Evolutionary conservation across 352 stramenopile species (phyloP).

Genomic region (Lagenidium sp.): DNA sequence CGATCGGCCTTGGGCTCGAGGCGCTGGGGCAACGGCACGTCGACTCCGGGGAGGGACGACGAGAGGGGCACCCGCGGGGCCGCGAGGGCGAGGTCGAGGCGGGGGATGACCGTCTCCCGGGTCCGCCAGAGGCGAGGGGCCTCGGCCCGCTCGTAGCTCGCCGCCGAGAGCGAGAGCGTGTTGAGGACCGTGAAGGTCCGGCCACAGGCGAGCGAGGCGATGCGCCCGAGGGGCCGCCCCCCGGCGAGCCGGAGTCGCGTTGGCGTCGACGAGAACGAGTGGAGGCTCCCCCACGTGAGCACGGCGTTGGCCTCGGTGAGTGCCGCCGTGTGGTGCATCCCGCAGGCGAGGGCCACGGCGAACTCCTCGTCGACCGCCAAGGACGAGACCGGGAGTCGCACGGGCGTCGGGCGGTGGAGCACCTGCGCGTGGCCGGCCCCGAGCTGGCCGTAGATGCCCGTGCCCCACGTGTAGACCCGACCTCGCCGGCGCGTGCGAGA

Average conservation of each 20-base stretch:
- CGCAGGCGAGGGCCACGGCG: conserved; percentile 35
- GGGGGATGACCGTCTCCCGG: conserved; percentile 31
- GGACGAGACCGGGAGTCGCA: conserved; percentile 22
- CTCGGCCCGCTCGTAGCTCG: conserved; percentile 51
- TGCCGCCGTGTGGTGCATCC: conserved; percentile 53
- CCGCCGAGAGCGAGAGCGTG: conserved; percentile 31
- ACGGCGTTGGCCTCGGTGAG: conserved; percentile 42
- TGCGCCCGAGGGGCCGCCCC: conserved; percentile 26
- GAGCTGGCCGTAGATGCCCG: conserved; percentile 65
- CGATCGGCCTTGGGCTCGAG: conserved; percentile 49
- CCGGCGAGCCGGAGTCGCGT: conserved; percentile 21
- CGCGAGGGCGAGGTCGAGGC: conserved; percentile 27
- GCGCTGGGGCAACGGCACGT: conserved; percentile 20
- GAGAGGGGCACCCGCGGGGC: conserved; percentile 27
- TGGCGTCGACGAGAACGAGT: conserved; percentile 31
- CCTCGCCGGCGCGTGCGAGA: no score
- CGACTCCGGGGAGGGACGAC: conserved; percentile 23
- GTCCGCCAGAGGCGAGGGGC: conserved; percentile 38
- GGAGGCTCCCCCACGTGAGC: conserved; percentile 57
- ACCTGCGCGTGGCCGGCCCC: conserved; percentile 33
- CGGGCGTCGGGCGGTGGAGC: conserved; percentile 26
- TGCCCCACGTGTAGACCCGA: conserved; percentile 62
- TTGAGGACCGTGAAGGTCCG: conserved; percentile 72
- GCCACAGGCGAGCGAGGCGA: conserved; percentile 57
- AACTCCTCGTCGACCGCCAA: conserved; percentile 34